Percentiles rank a stretch among this genome's conserved stretches.
Conservation (phyloP, 208 protist species). For the Crithidia brevicula region DNA sequence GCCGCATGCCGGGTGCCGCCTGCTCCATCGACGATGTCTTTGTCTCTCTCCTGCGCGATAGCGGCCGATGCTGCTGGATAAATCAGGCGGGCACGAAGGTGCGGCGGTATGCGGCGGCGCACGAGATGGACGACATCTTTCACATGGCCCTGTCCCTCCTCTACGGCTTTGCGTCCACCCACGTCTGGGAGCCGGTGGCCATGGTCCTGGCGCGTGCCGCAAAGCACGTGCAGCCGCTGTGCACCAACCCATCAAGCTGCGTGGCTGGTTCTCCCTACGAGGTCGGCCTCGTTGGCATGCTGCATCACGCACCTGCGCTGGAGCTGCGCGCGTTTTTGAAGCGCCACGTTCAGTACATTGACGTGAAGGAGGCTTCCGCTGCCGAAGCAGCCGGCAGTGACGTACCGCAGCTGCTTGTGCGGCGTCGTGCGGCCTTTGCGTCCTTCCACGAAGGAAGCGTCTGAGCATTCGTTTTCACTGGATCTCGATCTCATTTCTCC, state of each 20-base stretch:
- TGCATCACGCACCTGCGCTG: not conserved
- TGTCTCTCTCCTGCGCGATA: conserved; percentile 35
- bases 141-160: conserved; percentile 50
- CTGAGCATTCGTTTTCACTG: not conserved
- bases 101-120: conserved; percentile 49
- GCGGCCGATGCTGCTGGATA: conserved; percentile 64
- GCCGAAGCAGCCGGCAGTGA: not conserved
- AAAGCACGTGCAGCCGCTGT: conserved; percentile 19
- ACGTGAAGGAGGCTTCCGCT: conserved; percentile 12
- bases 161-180: conserved; percentile 27
- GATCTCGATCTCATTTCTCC: not conserved
- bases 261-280: not conserved
- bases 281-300: conserved; percentile 32
- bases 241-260: not conserved
- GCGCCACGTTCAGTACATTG: conserved; percentile 24
- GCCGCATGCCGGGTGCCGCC: conserved; percentile 4
- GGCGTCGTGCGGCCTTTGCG: conserved; percentile 16
- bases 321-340: conserved; percentile 9
- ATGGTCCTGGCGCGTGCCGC: conserved; percentile 27
- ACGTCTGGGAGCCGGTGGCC: conserved; percentile 25
- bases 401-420: conserved; percentile 3
- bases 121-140: conserved; percentile 65
- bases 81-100: conserved; percentile 34
- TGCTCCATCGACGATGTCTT: conserved; percentile 20
- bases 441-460: not conserved